A percentile compares a stretch with the other conserved stretches of the same genome.
phyloP scores from a whole-genome alignment of 768 basidiomycete species.

The Boletus bicolor region DNA sequence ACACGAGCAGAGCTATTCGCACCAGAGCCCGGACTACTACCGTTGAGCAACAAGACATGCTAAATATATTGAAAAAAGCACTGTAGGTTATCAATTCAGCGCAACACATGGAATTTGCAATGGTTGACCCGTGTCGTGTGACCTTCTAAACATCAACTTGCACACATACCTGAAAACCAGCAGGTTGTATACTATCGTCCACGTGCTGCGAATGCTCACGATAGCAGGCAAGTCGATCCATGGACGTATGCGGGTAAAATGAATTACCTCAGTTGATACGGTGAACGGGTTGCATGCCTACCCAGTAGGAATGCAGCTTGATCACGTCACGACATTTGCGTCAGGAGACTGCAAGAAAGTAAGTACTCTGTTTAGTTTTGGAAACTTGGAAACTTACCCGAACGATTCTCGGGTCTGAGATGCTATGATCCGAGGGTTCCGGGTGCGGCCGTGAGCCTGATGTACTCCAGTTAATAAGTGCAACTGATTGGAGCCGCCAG shows the following conservation, averaged over 20 bases:
- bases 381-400: not conserved
- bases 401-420: not conserved
- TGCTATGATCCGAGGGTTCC: not conserved
- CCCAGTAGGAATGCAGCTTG: no score
- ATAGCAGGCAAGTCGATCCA: no score
- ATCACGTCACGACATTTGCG: no score
- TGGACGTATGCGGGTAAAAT: no score
- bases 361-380: no score
- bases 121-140: slow-evolving; percentile 36
- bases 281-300: no score
- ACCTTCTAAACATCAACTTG: not conserved
- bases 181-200: no score
- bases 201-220: no score
- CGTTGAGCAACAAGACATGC: not conserved
- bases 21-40: slow-evolving; percentile 41
- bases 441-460: slow-evolving; percentile 31
- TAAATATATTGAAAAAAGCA: slow-evolving; percentile 14
- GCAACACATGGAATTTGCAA: slow-evolving; percentile 54
- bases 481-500: not conserved
- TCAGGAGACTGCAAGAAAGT: not conserved
- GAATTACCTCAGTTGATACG: no score
- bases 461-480: not conserved
- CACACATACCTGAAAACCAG: no score
- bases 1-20: slow-evolving; percentile 45
- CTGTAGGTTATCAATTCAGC: slow-evolving; percentile 51